Evolutionary conservation across 2,329 filamentous ascomycete genomes (phyloP), one percentile per base, ranked within the genome.

Genomic region (Talaromyces sp.): DNA sequence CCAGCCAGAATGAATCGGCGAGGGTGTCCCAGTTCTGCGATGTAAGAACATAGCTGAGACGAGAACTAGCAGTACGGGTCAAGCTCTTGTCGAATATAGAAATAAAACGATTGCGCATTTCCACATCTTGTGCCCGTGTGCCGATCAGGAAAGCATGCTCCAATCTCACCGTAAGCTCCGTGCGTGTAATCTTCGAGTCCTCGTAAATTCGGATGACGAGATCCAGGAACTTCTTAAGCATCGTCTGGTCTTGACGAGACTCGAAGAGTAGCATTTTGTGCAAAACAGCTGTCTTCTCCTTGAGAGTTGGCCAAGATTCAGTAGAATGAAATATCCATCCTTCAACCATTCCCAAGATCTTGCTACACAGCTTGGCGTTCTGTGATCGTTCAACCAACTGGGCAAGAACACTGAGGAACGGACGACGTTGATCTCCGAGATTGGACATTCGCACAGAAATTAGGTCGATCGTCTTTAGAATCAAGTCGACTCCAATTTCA

Each of bases 251-350:
- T 30, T 84, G 79, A 44, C 95, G 85, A 61, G 91, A 87, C 76
- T 99, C 95, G 68, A 99, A 99, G 0, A 93, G 88, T 17, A 98
- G 80, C 95, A 99, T 99, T 78, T 99, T 99, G 70, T 96, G 93
- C n/a, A 99, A 80, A 1, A 99, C 95, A 1, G 96, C 96, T 0
- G 93, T 98, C 80, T 99, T 99, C 77, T 99, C 96, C 75, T 99
- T 99, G 1, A 99, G 83, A 0, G 95, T 99, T 0, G 95, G 95
- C 84, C 95, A 97, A 1, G 92, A 95, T 65, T 96, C 95, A 62
- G 92, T 93, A 0, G 92, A 95, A 66, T 92, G 86, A 80, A 99
- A 99, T 6, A 99, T 91, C 96, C 96, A 99, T 33, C 84, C 85
- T 73, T 98, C 93, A 4, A 97, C 93, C 85, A 99, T 93, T 57